Evolutionary conservation across 768 basidiomycete genomes (phyloP), one percentile per base, ranked within the genome.

Genomic region (Termitomyces eurrhizus): DNA sequence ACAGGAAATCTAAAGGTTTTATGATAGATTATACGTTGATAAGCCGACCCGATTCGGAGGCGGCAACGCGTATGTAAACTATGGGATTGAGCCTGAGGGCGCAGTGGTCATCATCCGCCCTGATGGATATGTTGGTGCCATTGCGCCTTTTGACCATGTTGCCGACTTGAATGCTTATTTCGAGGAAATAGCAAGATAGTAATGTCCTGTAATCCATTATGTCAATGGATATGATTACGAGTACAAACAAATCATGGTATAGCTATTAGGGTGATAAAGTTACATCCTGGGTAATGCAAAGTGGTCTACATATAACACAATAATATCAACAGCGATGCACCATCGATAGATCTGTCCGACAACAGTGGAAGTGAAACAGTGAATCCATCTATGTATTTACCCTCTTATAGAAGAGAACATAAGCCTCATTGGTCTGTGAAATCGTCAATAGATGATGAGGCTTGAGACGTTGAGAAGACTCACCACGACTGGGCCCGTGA

Each of bases 321-420:
- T 66, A 64, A 65, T 58, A 63, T 65, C 65, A 62, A 62, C 48
- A 64, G 56, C 51, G 63, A 61, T 55, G 46, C 29, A 58, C 45
- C 60, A 59, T 44, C 18, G 53, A 56, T 63, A 63, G 62, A 65
- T 65, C 59, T 59, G 57, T 48, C 42, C 36, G 60, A 56, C 55
- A 53, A 63, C 59, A 65, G 59, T 56, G 64, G 59, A 60, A 71
- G 70, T 52, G 44, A 35, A 41, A 66, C 69, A 63, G 70, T 13
- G 29, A n/a, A 53, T 70, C 68, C 67, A 66, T 76, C 75, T 78
- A 81, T 67, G 70, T 61, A 73, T 75, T 80, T 58, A 78, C 79
- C 68, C 89, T 78, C 71, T 90, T 90, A 75, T 90, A 93, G 72
- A 90, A 93, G 72, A 93, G 73, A 48, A 93, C 88, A 68, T 93